Conservation (phyloP, 805 yeast species). For the Wickerhamomyces bisporus region DNA sequence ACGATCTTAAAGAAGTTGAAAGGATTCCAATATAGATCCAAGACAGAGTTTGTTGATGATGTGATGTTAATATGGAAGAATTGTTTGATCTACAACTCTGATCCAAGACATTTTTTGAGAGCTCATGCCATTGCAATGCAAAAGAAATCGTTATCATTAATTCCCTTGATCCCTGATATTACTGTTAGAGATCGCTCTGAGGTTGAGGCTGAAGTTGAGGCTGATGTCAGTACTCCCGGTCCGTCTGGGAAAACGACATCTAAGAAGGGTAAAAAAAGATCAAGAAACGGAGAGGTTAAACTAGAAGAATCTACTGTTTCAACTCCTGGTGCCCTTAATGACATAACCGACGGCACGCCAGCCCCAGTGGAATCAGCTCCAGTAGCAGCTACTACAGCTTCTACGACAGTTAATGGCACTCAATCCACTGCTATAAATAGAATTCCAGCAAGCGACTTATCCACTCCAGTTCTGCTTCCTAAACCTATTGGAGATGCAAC, state of each 20-base stretch:
- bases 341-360: slow-evolving; percentile 7
- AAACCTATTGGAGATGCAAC: slow-evolving; percentile 16
- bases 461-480: slow-evolving; percentile 7
- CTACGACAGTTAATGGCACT: slow-evolving; percentile 1
- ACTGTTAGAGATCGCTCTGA: slow-evolving; percentile 67
- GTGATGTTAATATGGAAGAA: slow-evolving; percentile 93
- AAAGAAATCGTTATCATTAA: slow-evolving; percentile 68
- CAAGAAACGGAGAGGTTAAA: slow-evolving; percentile 32
- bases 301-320: slow-evolving; percentile 18
- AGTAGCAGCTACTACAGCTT: too few species aligned
- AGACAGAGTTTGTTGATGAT: slow-evolving; percentile 91
- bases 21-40: slow-evolving; percentile 73
- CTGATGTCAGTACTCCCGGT: slow-evolving; percentile 21
- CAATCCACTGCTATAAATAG: background rate
- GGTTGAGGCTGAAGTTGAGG: slow-evolving; percentile 44
- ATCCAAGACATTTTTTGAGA: slow-evolving; percentile 86
- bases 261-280: slow-evolving; percentile 35
- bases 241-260: slow-evolving; percentile 29
- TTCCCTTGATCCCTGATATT: slow-evolving; percentile 88
- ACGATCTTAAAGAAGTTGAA: slow-evolving; percentile 90
- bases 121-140: slow-evolving; percentile 96
- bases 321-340: slow-evolving; percentile 3
- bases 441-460: background rate
- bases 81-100: slow-evolving; percentile 88
- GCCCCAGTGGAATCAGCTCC: too few species aligned